Evolutionary conservation across 2,329 filamentous ascomycete genomes (phyloP).

Genomic region (Fusarium kyushuense): DNA sequence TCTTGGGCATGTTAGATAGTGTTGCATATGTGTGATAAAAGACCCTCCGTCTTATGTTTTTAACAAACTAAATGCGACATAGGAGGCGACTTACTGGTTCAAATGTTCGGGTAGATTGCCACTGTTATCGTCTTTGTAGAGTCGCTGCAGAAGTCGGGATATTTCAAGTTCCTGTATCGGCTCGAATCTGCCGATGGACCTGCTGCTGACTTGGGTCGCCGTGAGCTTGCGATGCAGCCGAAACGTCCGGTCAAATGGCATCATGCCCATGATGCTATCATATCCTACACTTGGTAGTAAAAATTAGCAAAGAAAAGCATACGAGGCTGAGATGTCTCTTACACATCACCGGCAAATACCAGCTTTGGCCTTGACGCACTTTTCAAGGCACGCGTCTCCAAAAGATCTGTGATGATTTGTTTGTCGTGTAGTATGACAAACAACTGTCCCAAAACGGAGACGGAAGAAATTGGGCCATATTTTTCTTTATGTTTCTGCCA

Average conservation of each 20-base stretch:
- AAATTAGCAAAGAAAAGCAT: accelerated
- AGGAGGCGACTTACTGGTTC: background rate
- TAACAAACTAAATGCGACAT: too few relatives aligned
- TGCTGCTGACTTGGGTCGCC: slow-evolving; percentile 21
- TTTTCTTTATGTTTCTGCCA: slow-evolving; percentile 55
- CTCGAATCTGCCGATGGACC: slow-evolving; percentile 17
- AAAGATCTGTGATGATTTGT: slow-evolving; percentile 47
- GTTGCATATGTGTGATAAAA: too few relatives aligned
- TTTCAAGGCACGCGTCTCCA: background rate
- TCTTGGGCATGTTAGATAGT: background rate
- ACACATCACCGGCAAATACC: slow-evolving; percentile 20
- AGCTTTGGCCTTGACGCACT: slow-evolving; percentile 17
- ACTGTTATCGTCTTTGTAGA: background rate
- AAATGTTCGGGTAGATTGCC: background rate
- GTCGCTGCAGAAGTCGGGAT: background rate
- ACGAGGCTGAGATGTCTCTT: accelerated
- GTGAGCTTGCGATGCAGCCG: slow-evolving; percentile 24
- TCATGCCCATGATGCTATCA: slow-evolving; percentile 22
- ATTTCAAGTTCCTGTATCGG: slow-evolving; percentile 9
- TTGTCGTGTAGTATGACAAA: slow-evolving; percentile 56
- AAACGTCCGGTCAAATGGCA: slow-evolving; percentile 18
- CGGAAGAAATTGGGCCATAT: slow-evolving; percentile 54
- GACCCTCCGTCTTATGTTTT: too few relatives aligned
- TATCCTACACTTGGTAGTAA: slow-evolving; percentile 2
- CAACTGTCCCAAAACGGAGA: slow-evolving; percentile 55